Base-by-base conservation (phyloP, 305 asterid species). In the Andrographis paniculata region DNA sequence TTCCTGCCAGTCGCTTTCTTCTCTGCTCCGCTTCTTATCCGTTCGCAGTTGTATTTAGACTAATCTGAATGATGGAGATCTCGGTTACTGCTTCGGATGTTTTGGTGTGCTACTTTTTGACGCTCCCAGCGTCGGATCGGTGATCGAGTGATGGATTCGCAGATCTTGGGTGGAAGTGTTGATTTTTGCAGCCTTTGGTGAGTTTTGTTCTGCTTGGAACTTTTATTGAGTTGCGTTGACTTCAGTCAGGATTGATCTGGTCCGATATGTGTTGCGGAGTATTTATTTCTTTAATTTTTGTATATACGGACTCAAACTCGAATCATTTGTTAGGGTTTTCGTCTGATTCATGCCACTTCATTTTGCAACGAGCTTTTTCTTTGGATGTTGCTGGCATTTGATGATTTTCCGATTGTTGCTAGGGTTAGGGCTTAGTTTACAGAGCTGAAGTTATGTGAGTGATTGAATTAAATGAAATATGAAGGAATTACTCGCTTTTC, bases 221-320 rank as follows among this genome's bases (percentile, higher is more conserved):
- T 4, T 2, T 40, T 46, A 30, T 44, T 48, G 47, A 50, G 55
- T 55, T 39, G 73, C 69, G 79, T 72, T 68, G 79, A 68, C 75
- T 72, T 61, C 54, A 27, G 14, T 43, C 4, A 55, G 60, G 40
- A 53, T 53, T 56, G 72, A 65, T 64, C 69, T 40, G 27, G 19
- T 42, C 18, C 35, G 50, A n/a, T 48, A 28, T 43, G 17, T 37
- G 27, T 53, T 45, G 50, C 12, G 42, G 10, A 35, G n/a, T n/a
- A n/a, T 39, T 30, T 59, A 15, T n/a, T 28, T 37, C 33, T 22
- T 18, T 22, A 15, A 20, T 44, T 38, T 18, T 16, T 45, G 50
- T 13, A 20, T 42, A 18, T n/a, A n/a, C n/a, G n/a, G n/a, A n/a
- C n/a, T n/a, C 31, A 48, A 46, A 35, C 35, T 51, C 20, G 49